phyloP scores from a whole-genome alignment of 495 filamentous ascomycete species.

The Aspergillus diversus region DNA sequence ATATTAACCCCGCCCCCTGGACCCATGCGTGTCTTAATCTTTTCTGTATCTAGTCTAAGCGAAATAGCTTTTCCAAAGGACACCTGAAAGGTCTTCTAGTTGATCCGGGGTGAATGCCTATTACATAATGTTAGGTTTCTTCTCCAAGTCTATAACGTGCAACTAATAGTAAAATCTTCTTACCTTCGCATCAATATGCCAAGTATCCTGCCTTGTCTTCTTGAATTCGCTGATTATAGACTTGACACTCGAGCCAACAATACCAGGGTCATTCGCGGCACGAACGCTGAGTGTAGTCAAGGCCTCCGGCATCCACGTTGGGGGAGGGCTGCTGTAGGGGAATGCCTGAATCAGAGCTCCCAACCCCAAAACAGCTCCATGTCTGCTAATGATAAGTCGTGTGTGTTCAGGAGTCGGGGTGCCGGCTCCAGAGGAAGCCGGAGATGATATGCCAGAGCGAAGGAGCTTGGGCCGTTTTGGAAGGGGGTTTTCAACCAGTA shows the following conservation, averaged over 20 bases:
- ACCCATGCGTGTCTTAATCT: not conserved
- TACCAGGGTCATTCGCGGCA: slow-evolving; percentile 85
- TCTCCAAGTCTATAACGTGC: not conserved
- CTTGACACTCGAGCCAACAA: slow-evolving; percentile 98
- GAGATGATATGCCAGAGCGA: slow-evolving; percentile 41
- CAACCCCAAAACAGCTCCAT: slow-evolving; percentile 90
- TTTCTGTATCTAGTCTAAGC: slow-evolving; percentile 55
- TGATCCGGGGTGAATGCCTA: slow-evolving; percentile 93
- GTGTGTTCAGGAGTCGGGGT: slow-evolving; percentile 84
- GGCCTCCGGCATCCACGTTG: slow-evolving; percentile 91
- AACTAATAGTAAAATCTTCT: slow-evolving; percentile 10
- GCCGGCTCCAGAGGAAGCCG: slow-evolving; percentile 61
- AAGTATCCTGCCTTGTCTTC: slow-evolving; percentile 99
- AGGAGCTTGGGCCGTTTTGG: slow-evolving; percentile 68
- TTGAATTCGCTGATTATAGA: slow-evolving; percentile 95
- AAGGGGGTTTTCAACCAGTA: slow-evolving; percentile 78
- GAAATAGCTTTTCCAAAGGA: slow-evolving; percentile 99
- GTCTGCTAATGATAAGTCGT: slow-evolving; percentile 75
- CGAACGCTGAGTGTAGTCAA: slow-evolving; percentile 82
- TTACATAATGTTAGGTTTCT: slow-evolving; percentile 32
- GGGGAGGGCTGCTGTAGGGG: slow-evolving; percentile 91
- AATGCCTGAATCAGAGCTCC: slow-evolving; percentile 95
- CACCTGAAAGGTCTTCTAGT: slow-evolving; percentile 91
- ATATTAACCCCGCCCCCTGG: not conserved
- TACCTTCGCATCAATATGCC: slow-evolving; percentile 97